These are phyloP conservation scores for Scheffersomyces titani DNA, from an alignment of 1,139 yeast species.

Conservation along the genomic window DNA sequence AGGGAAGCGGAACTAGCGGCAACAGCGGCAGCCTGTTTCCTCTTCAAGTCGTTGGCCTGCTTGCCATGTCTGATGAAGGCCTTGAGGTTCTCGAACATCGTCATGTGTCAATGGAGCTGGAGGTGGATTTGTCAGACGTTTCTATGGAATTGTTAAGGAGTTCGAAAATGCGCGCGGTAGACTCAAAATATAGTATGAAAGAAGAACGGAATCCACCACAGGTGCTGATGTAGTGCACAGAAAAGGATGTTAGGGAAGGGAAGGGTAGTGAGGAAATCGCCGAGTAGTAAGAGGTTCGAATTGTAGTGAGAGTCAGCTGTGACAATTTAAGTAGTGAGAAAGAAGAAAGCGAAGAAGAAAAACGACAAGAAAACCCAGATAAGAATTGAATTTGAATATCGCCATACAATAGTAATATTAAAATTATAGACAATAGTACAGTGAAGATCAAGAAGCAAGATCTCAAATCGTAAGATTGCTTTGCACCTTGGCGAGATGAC, in stretches of 20 bases:
- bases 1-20: background rate
- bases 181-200: background rate
- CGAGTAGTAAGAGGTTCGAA: too few species aligned
- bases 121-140: background rate
- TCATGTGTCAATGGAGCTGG: slow-evolving; percentile 2
- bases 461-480: background rate
- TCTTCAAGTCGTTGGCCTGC: slow-evolving; percentile 56
- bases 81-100: slow-evolving; percentile 61
- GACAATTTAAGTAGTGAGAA: too few species aligned
- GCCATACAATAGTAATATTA: background rate
- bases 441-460: background rate
- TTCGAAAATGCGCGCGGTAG: background rate
- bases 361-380: background rate
- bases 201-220: background rate
- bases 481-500: background rate
- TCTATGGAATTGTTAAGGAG: background rate
- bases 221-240: background rate
- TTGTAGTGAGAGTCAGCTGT: too few species aligned
- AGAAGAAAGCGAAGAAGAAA: background rate
- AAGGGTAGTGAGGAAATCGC: too few species aligned
- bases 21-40: slow-evolving; percentile 10
- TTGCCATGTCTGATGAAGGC: slow-evolving; percentile 85
- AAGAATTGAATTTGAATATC: background rate
- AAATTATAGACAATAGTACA: too few species aligned
- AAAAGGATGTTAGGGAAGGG: background rate